Evolutionary conservation across 441 rosid genomes (phyloP).

Genomic region (Gossypium schwendimanii): DNA sequence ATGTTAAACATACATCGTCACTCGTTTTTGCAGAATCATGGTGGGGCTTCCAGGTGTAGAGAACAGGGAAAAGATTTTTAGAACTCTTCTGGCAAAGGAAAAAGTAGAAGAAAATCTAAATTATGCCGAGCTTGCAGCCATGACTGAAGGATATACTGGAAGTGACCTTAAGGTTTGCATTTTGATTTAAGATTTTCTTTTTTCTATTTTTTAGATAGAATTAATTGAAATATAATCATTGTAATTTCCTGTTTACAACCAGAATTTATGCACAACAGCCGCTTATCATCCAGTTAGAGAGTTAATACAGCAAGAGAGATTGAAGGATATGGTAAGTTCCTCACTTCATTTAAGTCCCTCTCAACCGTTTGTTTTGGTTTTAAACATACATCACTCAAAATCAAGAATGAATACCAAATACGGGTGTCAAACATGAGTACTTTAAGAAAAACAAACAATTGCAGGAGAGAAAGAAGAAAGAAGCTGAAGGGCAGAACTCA

Average conservation of each 20-base stretch:
- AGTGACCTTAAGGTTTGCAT: constrained; percentile 61
- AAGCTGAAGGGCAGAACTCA: constrained; percentile 17
- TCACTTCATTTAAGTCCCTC: not conserved
- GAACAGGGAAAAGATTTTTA: constrained; percentile 59
- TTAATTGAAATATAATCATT: not conserved
- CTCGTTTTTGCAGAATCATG: constrained; percentile 42
- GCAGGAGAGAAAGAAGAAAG: constrained; percentile 50
- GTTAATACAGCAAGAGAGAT: constrained; percentile 62
- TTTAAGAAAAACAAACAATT: not conserved
- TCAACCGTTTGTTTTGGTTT: not conserved
- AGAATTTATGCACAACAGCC: constrained; percentile 77
- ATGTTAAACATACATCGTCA: not conserved
- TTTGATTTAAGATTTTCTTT: not conserved
- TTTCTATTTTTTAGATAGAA: not conserved
- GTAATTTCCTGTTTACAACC: constrained; percentile 17
- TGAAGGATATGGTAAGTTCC: constrained; percentile 49
- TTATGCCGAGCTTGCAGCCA: constrained; percentile 51
- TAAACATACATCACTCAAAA: not conserved
- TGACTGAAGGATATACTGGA: constrained; percentile 73
- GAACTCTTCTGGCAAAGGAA: constrained; percentile 56
- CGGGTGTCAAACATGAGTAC: not conserved
- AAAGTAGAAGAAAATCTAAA: constrained; percentile 44
- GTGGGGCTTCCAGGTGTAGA: constrained; percentile 59
- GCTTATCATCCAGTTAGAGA: constrained; percentile 75
- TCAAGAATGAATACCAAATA: not conserved